phyloP scores from a whole-genome alignment of 2,329 filamentous ascomycete species.

The Fusarium liriodendri region DNA sequence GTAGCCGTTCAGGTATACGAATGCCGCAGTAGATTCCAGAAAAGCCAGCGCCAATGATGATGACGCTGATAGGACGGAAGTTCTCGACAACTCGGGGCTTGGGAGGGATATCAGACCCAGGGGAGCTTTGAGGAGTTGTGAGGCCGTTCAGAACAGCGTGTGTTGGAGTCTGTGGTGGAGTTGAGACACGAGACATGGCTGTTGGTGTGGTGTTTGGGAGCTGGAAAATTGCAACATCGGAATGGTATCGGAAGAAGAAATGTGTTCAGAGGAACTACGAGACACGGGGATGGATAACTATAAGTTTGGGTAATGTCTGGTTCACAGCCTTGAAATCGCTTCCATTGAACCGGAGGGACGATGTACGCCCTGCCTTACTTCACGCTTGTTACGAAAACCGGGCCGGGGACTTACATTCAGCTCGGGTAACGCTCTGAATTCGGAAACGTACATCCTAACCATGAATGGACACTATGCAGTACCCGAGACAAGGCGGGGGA shows the following conservation, averaged over 20 bases:
- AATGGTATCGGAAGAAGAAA: neutral
- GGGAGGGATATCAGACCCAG: neutral
- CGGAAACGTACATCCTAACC: neutral
- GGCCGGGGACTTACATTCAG: neutral
- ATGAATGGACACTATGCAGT: neutral
- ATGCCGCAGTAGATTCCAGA: slow-evolving; percentile 7
- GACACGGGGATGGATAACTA: neutral
- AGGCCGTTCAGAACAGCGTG: neutral
- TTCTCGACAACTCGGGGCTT: neutral
- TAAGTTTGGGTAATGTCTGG: neutral
- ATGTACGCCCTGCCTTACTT: neutral
- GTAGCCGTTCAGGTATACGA: neutral
- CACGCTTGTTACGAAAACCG: neutral
- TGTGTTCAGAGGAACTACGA: too few species aligned
- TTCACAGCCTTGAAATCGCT: neutral
- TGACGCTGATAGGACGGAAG: neutral
- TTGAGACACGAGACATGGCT: neutral
- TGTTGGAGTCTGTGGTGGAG: neutral
- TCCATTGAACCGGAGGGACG: neutral
- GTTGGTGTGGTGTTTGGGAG: neutral
- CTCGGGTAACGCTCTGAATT: neutral
- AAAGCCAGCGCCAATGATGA: slow-evolving; percentile 4
- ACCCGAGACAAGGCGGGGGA: neutral
- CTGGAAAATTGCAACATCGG: neutral
- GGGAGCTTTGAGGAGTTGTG: neutral